Evolutionary conservation across 768 basidiomycete species (phyloP), one percentile per base, ranked within the genome.

Genomic region (Antrodiella citrinella): DNA sequence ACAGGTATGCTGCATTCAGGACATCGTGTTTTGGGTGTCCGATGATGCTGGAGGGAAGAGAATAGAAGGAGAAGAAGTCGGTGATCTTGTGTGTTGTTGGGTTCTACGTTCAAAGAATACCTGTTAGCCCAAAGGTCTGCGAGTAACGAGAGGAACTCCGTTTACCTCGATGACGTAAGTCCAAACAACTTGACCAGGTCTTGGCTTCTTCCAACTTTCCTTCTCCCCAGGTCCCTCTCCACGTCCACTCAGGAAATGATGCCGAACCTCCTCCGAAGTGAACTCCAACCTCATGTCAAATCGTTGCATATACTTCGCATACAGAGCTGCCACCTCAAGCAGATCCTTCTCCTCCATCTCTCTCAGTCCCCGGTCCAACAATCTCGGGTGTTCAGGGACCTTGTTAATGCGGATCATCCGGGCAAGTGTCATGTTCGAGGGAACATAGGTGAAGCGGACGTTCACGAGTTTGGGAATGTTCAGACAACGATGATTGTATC

Each of bases 61-160:
- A 89, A 66, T 96, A 99, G 72, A 98, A 95, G 7, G 95, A 94
- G 68, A 97, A 86, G 62, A 94, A 88, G 68, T 99, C 96, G 1
- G 95, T 97, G 59, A 99, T 84, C 54, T 77, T 76, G 52, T 86
- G 80, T 2, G 86, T 86, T 51, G 78, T 67, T 1, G 89, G 86
- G 65, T 97, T 78, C 94, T 98, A 45, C n/a, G 22, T n/a, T 11
- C n/a, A 11, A n/a, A 39, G 11, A n/a, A n/a, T 39, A n/a, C 38
- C 38, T 39, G 38, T 39, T 11, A 11, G 38, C 38, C 19, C 23
- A 22, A 38, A 4, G 26, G 18, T 13, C 47, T 12, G 1, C 21
- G 21, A 3, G 19, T 1, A 20, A 26, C 44, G 45, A 43, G 39
- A 45, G 13, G 58, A 13, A n/a, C n/a, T n/a, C n/a, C n/a, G 4